These are phyloP conservation scores for Aspergillus aculeatinus DNA, from an alignment of 2,329 filamentous ascomycete genomes.

Conservation along the genomic window DNA sequence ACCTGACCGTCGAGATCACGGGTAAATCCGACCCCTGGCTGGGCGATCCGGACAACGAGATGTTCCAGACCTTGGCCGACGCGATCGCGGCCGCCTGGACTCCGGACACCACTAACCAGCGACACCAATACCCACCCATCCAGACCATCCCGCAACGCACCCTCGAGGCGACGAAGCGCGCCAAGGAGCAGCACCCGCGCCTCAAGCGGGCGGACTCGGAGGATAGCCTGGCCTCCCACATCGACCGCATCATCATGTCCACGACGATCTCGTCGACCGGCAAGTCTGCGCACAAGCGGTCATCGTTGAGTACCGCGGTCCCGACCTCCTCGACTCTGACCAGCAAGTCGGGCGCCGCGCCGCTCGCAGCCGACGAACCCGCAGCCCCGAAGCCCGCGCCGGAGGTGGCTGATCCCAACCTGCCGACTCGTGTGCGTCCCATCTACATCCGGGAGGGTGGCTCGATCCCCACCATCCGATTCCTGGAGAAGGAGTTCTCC, in stretches of 20 bases:
- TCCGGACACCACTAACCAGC: constrained; percentile 29
- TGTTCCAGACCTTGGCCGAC: constrained; percentile 83
- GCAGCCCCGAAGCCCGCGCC: not conserved
- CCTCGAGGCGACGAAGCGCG: constrained; percentile 7
- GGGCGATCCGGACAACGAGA: constrained; percentile 83
- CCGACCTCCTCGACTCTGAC: constrained; percentile 44
- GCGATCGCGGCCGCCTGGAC: constrained; percentile 86
- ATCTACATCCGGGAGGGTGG: constrained; percentile 95
- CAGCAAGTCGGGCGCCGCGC: constrained; percentile 20
- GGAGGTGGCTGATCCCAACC: not conserved
- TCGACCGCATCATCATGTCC: constrained; percentile 41
- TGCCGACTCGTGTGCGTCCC: constrained; percentile 46
- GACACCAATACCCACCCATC: constrained; percentile 36
- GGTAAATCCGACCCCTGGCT: constrained; percentile 96
- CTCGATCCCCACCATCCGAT: constrained; percentile 89
- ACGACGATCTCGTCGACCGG: constrained; percentile 35
- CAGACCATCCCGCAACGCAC: constrained; percentile 20
- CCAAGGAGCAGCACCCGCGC: constrained; percentile 18
- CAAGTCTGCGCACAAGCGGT: constrained; percentile 31
- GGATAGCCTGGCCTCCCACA: constrained; percentile 41
- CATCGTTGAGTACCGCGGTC: constrained; percentile 26
- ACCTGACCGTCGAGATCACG: constrained; percentile 77
- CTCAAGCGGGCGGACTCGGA: constrained; percentile 37
- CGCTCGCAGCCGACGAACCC: constrained; percentile 1
- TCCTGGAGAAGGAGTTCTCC: constrained; percentile 88